Conservation (phyloP, 208 protist species). For the Wallacemonas collosoma region DNA sequence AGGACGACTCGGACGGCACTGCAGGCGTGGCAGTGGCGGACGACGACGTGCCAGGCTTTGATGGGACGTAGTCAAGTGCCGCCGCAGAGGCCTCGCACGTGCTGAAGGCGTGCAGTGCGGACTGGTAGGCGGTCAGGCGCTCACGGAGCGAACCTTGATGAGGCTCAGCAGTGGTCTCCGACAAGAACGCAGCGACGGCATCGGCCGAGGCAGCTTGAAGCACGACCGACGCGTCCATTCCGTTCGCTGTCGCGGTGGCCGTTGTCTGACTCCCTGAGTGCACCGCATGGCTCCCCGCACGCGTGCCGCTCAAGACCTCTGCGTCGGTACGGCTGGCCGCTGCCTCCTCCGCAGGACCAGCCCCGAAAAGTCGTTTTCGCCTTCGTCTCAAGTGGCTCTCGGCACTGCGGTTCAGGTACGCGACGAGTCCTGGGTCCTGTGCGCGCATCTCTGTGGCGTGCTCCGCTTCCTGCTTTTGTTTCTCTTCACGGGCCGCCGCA, state of each 20-base stretch:
- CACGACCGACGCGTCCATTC: not conserved
- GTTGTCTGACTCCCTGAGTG: not conserved
- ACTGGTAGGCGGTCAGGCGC: slow-evolving; percentile 30
- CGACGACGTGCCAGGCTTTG: not conserved
- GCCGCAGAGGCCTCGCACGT: slow-evolving; percentile 1
- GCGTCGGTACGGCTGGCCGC: not conserved
- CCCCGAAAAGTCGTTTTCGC: slow-evolving; percentile 11
- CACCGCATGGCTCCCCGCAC: not conserved
- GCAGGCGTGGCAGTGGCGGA: not conserved
- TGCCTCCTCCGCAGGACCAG: not conserved
- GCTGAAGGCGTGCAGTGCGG: slow-evolving; percentile 29
- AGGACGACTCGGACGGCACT: not conserved
- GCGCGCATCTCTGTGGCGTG: not conserved
- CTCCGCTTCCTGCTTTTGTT: slow-evolving; percentile 13
- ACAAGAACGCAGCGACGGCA: not conserved
- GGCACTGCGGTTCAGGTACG: slow-evolving; percentile 26
- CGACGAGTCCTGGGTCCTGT: slow-evolving; percentile 25
- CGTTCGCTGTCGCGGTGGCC: not conserved
- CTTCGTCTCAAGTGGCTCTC: slow-evolving; percentile 9
- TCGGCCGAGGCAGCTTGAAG: not conserved
- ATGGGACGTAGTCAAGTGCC: not conserved
- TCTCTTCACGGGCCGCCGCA: slow-evolving; percentile 13
- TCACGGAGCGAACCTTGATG: slow-evolving; percentile 18
- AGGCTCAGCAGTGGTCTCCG: slow-evolving; percentile 10
- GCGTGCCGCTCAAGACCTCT: not conserved